Conservation (phyloP, 495 filamentous ascomycete species). For the Penicillium crystallinum region DNA sequence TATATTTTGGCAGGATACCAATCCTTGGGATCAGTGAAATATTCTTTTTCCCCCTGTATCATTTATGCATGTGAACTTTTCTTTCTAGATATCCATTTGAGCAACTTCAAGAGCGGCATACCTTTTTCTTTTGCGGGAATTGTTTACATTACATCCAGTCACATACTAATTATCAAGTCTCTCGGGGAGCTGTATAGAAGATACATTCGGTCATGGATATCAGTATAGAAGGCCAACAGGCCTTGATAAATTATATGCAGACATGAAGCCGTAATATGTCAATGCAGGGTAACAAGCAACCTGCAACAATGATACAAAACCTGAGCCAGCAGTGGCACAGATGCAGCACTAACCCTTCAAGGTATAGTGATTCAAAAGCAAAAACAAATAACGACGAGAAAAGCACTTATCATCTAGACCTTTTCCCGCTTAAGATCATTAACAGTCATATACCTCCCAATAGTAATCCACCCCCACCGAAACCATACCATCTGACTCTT, state of each 20-base stretch:
- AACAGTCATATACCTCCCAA: conserved; percentile 91
- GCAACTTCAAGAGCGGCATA: not conserved
- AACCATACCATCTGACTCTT: conserved; percentile 99
- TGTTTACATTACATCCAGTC: not conserved
- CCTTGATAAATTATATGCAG: not conserved
- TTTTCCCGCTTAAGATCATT: conserved; percentile 78
- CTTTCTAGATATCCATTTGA: not conserved
- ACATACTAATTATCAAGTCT: no score
- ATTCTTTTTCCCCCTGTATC: not conserved
- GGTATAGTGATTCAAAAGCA: not conserved
- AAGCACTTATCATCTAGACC: conserved; percentile 13
- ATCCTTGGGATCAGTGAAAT: conserved; percentile 10
- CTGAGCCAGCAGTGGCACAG: not conserved
- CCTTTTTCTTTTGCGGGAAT: not conserved
- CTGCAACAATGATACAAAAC: not conserved
- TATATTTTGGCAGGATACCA: conserved; percentile 12
- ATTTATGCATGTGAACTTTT: not conserved
- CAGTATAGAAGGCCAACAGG: not conserved
- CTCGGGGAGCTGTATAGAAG: not conserved
- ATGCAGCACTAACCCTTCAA: not conserved
- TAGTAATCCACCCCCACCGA: conserved; percentile 87
- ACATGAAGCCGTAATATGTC: conserved; percentile 4
- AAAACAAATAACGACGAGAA: not conserved
- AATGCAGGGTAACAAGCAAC: not conserved
- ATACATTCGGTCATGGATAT: not conserved